A percentile compares a stretch with the other conserved stretches of the same genome.
Conservation (phyloP, 192 early-diverging fungal genomes). For the Neocallimastix lanati region DNA sequence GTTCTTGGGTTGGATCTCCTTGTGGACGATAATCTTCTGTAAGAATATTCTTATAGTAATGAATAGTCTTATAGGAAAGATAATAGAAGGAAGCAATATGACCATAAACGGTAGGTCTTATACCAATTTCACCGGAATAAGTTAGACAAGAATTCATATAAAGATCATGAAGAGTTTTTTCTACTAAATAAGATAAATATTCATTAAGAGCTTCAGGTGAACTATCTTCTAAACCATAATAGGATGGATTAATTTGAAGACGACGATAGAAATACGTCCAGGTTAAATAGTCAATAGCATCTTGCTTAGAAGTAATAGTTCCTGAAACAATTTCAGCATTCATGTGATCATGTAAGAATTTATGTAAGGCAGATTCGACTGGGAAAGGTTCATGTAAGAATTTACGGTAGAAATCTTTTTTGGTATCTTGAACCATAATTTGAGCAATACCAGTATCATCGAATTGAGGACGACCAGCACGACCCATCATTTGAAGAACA, state of each 20-base stretch:
- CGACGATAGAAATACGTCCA: conserved; percentile 94
- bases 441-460: conserved; percentile 80
- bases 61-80: conserved; percentile 62
- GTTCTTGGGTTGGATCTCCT: conserved; percentile 2
- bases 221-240: conserved; percentile 72
- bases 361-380: conserved; percentile 66
- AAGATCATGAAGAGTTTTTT: conserved; percentile 48
- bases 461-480: conserved; percentile 90
- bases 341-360: conserved; percentile 64
- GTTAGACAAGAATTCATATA: conserved; percentile 4
- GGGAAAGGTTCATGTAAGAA: conserved; percentile 92
- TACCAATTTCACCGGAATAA: conserved; percentile 49
- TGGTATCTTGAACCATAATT: conserved; percentile 84
- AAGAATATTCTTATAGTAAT: conserved; percentile 40
- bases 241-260: conserved; percentile 81
- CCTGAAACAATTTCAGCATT: conserved; percentile 86
- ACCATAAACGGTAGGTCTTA: conserved; percentile 57
- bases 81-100: conserved; percentile 84
- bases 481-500: conserved; percentile 97
- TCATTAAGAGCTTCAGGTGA: conserved; percentile 43
- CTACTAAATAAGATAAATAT: conserved; percentile 65
- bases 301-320: conserved; percentile 74
- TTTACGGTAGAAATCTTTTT: conserved; percentile 97
- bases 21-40: conserved; percentile 17
- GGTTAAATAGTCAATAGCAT: conserved; percentile 83